Evolutionary conservation across 129 eudicot genomes (phyloP), one percentile per base, ranked within the genome.

Genomic region (Smallanthus sonchifolius): DNA sequence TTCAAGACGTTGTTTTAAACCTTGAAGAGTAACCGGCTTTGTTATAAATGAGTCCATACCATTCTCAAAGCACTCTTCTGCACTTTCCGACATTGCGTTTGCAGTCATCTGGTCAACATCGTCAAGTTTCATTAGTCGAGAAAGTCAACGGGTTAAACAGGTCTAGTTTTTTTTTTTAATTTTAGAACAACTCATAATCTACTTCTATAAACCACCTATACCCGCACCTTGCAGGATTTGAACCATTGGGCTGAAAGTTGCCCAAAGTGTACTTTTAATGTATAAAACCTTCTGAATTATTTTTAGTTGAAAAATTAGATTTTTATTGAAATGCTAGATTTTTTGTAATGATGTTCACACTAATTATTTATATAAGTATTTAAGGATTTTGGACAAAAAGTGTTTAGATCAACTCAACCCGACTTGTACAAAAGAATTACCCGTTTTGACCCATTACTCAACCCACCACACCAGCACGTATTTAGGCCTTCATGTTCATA

Each of bases 31-130:
- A 28, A 90, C 90, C 35, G 98, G 98, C 83, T 93, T 93, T 68
- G 98, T 83, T 43, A 93, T 84, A 77, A 93, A 93, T 4, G 96
- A 90, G 75, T 93, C 98, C 98, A 93, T 93, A 83, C 98, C 98
- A 71, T 84, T 93, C 61, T 92, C 85, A 47, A 32, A 90, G 75
- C 98, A 93, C 75, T 93, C 96, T n/a, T 93, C 96, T 59, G 95
- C 96, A 60, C 98, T 93, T 81, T 93, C 98, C 24, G 96, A 89
- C 78, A 87, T 81, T 40, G 98, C 87, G 69, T 93, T 93, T 44
- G 98, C 98, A 20, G 98, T 93, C 95, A 93, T 93, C 98, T 91
- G 95, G 63, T 55, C 82, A 80, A 55, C 56, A 78, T 7, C 75
- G 70, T 51, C 49, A 28, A 38, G 19, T 73, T 76, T 78, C 7